Conservation (phyloP, 257 asterid genomes). For the Salvia rosmarinus region DNA sequence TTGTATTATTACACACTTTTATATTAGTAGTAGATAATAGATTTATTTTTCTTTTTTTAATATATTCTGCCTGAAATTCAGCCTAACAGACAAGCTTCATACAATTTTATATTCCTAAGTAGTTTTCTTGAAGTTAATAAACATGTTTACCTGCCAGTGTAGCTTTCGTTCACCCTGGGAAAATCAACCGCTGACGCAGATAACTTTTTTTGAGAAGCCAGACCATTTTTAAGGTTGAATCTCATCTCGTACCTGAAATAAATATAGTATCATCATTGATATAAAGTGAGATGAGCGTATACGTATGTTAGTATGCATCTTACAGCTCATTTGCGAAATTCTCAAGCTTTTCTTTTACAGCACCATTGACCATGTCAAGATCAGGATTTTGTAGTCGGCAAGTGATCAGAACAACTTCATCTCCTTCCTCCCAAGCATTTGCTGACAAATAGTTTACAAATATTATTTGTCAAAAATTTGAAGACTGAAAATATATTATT, state of each 20-base stretch:
- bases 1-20: too few relatives aligned
- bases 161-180: conserved; percentile 92
- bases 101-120: conserved; percentile 66
- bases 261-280: conserved; percentile 21
- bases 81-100: background rate
- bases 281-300: conserved; percentile 10
- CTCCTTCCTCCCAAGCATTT: conserved; percentile 99
- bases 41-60: background rate
- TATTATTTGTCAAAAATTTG: background rate
- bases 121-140: conserved; percentile 43
- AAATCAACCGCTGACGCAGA: conserved; percentile 91
- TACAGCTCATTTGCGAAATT: conserved; percentile 87
- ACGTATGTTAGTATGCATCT: conserved; percentile 33
- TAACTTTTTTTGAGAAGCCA: conserved; percentile 81
- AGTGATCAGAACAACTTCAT: conserved; percentile 87
- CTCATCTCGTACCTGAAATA: conserved; percentile 90
- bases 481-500: background rate
- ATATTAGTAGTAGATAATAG: background rate
- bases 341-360: conserved; percentile 62
- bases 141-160: conserved; percentile 72
- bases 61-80: conserved; percentile 15
- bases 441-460: conserved; percentile 49
- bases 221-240: conserved; percentile 84
- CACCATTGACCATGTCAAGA: conserved; percentile 79
- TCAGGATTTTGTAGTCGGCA: conserved; percentile 80